phyloP scores from a whole-genome alignment of 192 early-diverging fungal genomes.

The Tieghemiomyces parasiticus region DNA sequence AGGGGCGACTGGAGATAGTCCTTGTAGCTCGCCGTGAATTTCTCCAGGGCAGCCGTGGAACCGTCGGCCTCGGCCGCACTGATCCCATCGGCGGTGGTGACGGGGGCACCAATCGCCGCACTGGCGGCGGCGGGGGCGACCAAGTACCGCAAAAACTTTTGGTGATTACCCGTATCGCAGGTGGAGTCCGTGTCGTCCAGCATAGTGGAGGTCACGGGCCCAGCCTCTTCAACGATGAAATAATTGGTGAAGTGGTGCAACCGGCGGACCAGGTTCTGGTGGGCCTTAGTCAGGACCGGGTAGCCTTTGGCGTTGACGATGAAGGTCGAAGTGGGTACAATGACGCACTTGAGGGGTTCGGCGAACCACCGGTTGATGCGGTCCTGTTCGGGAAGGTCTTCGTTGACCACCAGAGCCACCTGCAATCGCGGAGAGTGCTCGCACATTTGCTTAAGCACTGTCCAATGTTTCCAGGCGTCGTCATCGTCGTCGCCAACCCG shows the following conservation, averaged over 20 bases:
- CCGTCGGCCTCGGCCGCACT: too few species aligned
- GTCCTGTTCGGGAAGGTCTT: constrained; percentile 29
- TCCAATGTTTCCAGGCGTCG: constrained; percentile 67
- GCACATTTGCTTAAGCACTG: constrained; percentile 51
- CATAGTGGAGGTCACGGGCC: not conserved
- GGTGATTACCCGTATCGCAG: constrained; percentile 25
- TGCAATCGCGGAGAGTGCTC: constrained; percentile 44
- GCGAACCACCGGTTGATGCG: constrained; percentile 58
- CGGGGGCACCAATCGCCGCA: too few species aligned
- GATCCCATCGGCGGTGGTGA: too few species aligned
- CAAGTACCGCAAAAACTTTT: constrained; percentile 70
- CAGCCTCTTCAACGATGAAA: constrained; percentile 9
- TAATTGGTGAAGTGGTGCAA: constrained; percentile 15
- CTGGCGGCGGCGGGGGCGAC: too few species aligned
- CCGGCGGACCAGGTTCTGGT: constrained; percentile 51
- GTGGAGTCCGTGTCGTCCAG: too few species aligned
- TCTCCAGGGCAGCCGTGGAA: constrained; percentile 40
- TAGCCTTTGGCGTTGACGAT: constrained; percentile 64
- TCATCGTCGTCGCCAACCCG: constrained; percentile 13
- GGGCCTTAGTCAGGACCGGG: constrained; percentile 68
- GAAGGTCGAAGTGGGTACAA: constrained; percentile 61
- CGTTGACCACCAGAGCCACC: constrained; percentile 32
- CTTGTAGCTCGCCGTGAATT: constrained; percentile 72
- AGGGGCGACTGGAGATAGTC: constrained; percentile 80
- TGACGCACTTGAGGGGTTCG: constrained; percentile 68